Evolutionary conservation across 148 eudicot genomes (phyloP), one percentile per base, ranked within the genome.

Genomic region (Fallopia convolvulus): DNA sequence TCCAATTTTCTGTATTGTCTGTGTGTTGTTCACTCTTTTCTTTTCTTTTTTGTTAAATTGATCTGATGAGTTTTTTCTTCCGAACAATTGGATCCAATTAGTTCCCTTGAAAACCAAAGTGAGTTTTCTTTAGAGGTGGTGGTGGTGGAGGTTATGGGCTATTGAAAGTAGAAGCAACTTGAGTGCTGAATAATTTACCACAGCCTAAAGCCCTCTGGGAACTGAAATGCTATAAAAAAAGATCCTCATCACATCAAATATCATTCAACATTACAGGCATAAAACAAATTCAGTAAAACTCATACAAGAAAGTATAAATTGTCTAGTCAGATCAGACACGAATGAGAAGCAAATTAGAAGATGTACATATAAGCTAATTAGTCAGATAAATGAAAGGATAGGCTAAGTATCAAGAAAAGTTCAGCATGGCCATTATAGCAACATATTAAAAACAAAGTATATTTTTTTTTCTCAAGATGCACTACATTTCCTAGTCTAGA

Each of bases 71-170:
- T 26, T 26, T 26, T 26, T 26, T 26, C 30, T 26, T 26, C 30
- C 30, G 30, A 26, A 26, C 30, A 26, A 26, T 26, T 26, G 30
- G 30, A 36, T 36, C 39, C 39, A 36, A 36, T 36, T 3, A 36
- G 3, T 36, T 3, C 3, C 39, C 4, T 36, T 36, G 4, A 36
- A 36, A 36, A 36, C 39, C 39, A 36, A 36, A 36, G 39, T 36
- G 39, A 36, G 39, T 36, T 36, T 36, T 36, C 39, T 36, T 3
- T 36, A 4, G 39, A 36, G 39, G 39, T 36, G 39, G 39, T 36
- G 39, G 97, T 21, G 98, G 93, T 23, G 97, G 97, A 40, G 98
- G 84, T 75, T 92, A 97, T 56, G 97, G 91, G 40, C 87, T 89
- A 77, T 9, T 84, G 50, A 92, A 86, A 42, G 91, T 87, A 44